Evolutionary conservation across 352 stramenopile genomes (phyloP).

Genomic region (Pilasporangium apinafurcum): DNA sequence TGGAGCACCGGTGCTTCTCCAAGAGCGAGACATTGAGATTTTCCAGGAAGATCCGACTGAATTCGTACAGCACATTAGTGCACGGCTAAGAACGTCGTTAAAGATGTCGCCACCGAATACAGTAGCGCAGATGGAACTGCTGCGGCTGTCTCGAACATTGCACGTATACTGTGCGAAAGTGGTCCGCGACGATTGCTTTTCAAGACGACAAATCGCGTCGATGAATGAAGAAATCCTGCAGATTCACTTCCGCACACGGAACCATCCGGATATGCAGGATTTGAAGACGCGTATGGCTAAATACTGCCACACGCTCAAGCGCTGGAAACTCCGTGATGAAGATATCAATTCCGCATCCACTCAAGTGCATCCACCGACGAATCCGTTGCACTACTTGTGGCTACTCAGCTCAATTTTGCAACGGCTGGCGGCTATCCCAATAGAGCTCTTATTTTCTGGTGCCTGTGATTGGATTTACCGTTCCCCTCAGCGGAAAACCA

Average conservation of each 20-base stretch:
- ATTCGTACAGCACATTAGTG: conserved; percentile 57
- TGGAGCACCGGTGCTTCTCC: conserved; percentile 53
- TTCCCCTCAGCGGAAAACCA: conserved; percentile 13
- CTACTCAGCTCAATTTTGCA: conserved; percentile 30
- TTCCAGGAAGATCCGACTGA: conserved; percentile 58
- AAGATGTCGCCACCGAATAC: conserved; percentile 52
- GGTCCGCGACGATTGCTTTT: conserved; percentile 64
- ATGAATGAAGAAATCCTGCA: conserved; percentile 81
- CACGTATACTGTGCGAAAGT: conserved; percentile 69
- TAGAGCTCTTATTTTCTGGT: conserved; percentile 34
- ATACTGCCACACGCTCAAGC: conserved; percentile 52
- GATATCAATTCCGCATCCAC: conserved; percentile 59
- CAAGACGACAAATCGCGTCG: conserved; percentile 56
- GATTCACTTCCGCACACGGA: conserved; percentile 67
- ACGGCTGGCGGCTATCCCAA: conserved; percentile 31
- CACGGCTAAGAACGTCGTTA: conserved; percentile 39
- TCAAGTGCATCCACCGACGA: conserved; percentile 30
- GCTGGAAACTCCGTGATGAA: conserved; percentile 59
- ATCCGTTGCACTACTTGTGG: conserved; percentile 36
- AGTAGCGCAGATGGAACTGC: conserved; percentile 57
- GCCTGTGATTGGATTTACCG: conserved; percentile 53
- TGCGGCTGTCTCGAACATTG: conserved; percentile 56
- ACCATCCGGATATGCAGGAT: conserved; percentile 62
- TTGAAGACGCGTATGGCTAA: conserved; percentile 60
- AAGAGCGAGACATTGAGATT: conserved; percentile 45